Base-by-base conservation (phyloP, 208 protist species). In the Kentomonas sorsogonicus region DNA sequence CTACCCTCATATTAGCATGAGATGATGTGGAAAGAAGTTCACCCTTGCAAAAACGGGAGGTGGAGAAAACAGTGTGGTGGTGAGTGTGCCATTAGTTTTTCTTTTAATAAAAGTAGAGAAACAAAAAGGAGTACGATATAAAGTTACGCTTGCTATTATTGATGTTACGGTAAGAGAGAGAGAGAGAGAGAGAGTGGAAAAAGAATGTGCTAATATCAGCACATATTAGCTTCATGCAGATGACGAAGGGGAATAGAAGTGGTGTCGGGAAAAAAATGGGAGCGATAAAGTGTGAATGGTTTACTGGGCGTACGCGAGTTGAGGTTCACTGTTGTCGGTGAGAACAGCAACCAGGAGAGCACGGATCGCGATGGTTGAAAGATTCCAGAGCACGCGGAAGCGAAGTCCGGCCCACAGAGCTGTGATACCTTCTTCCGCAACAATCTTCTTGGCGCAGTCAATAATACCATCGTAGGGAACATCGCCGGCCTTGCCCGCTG, bases 351-450 rank as follows among this genome's bases (percentile, higher is more conserved):
- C 60, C 59, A 63, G 68, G 20, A 62, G 3, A 11, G 52, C 47
- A 31, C 69, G 57, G 33, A 77, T 51, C 7, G 18, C 47, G 23
- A 77, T 67, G 44, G 51, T 73, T 27, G 57, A 54, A n/a, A 53
- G n/a, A 51, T 61, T 77, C 33, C 74, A 43, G 25, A 77, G 38
- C n/a, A 77, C 38, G 1, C 74, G 69, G 40, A 76, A 81, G 40
- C 61, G 51, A 41, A 81, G 66, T 3, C 87, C 87, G 0, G 81
- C 54, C 79, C 79, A 94, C 26, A 94, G 67, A 41, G 71, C 81
- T 23, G 64, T 79, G 44, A 82, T 74, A 7, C 87, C 87, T 57
- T 94, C 87, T 31, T 72, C 69, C 23, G 31, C 51, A 13, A 70
- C 59, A 53, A 86, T 72, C 36, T 66, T 79, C 47, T 63, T 52